Evolutionary conservation across 805 yeast species (phyloP), one percentile per base, ranked within the genome.

Genomic region (Starmerella vitae): DNA sequence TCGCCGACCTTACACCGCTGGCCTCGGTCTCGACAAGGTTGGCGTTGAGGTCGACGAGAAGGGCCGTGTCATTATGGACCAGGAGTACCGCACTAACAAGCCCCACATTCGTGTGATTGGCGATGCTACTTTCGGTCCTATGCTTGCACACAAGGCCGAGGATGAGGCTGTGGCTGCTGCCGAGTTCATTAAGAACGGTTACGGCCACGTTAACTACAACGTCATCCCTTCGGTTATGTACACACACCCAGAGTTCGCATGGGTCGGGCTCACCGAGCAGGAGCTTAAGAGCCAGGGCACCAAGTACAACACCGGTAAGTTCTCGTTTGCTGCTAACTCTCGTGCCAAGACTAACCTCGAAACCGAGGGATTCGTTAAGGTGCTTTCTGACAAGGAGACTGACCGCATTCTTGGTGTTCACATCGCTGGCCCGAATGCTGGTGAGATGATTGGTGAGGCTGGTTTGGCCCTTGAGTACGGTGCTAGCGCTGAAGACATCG

Each of bases 141-240:
- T 91, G 99, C 74, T 91, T 66, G 99, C 99, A 49, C 99, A 91
- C 74, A 91, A 91, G 72, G 99, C 99, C 47, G 99, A 91, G 71
- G 99, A 91, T 64, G 99, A 91, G 71, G 99, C 95, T 66, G 78
- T 91, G 53, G 99, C 99, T 42, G 97, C 94, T 51, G 97, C 72
- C 50, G 99, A 91, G 68, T 82, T 75, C 70, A 74, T 91, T 62
- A 84, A 84, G 70, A 65, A 65, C 52, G 98, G 97, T 50, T 81
- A 80, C 60, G 99, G 99, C 44, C 98, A 91, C 62, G 97, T 91
- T 52, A 91, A 91, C 76, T 91, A 91, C 67, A 93, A 78, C 54
- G 93, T 82, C 68, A 91, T 91, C 54, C 99, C 99, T 50, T 76
- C 95, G 26, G 98, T 91, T 51, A 91, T 91, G 98, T 91, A 91